Base-by-base conservation (phyloP, 2,329 filamentous ascomycete genomes). In the Alternaria consortialis region DNA sequence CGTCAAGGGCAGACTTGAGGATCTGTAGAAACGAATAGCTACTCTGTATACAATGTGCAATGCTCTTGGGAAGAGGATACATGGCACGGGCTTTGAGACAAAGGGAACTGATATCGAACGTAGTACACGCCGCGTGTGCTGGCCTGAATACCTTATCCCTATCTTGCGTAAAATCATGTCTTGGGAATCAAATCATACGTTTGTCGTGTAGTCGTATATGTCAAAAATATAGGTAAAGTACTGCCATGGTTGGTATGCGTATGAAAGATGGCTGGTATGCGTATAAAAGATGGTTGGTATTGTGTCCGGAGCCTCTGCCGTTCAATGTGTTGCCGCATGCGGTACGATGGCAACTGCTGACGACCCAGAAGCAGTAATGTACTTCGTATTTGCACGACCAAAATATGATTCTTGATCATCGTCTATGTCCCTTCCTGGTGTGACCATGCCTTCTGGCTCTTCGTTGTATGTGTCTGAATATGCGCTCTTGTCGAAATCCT, bases 381-480 rank as follows among this genome's bases (percentile, higher is more conserved):
- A 13, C 27, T 55, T 36, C n/a, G 37, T 17, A 17, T 47, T 13
- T 9, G 54, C 20, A 12, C 32, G 25, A 13, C 50, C 57, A 54
- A 63, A 59, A 25, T 52, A 60, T 5, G 31, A 13, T 27, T 53
- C 39, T 7, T 56, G 42, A 6, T 53, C 58, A 17, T 39, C 47
- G 1, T 56, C 57, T n/a, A 58, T 12, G 7, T 51, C 61, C 39
- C 58, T 57, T 29, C 65, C 67, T 1, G 68, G 70, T 8, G 68
- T 73, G 37, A 66, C 54, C 62, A 62, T 65, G 27, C 63, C 67
- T 39, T 71, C 70, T 11, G 66, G 60, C 53, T 71, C 70, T 39
- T 73, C 68, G 5, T 68, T 63, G 20, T 65, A 67, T 5, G 55
- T n/a, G 3, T 40, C 42, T 7, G 65, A 37, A 44, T 65, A 65